These are phyloP conservation scores for Saksenaea vasiformis DNA, from an alignment of 371 early-diverging fungal species.

Conservation along the genomic window DNA sequence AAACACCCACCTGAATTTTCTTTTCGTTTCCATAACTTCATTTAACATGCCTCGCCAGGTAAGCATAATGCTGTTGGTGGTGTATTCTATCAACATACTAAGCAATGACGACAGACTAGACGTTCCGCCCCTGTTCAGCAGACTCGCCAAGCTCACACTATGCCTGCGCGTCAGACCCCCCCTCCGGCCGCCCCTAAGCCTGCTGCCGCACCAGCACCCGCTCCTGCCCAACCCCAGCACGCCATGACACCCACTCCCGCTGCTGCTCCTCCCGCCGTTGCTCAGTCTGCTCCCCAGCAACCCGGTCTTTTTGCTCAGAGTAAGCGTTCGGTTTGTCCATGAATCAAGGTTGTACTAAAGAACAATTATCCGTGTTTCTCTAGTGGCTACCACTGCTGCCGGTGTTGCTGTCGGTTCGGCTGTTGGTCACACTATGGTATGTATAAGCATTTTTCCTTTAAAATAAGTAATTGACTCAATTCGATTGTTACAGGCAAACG, in stretches of 20 bases:
- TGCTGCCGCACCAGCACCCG: constrained; percentile 47
- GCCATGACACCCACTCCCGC: constrained; percentile 40
- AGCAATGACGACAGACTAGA: constrained; percentile 31
- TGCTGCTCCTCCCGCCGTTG: constrained; percentile 44
- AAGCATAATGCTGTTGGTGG: neutral
- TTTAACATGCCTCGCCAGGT: constrained; percentile 8
- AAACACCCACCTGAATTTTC: too few relatives aligned
- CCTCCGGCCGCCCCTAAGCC: constrained; percentile 51
- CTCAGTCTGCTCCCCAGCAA: constrained; percentile 62
- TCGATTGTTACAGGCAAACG: constrained; percentile 57
- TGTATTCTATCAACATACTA: neutral
- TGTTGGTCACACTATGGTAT: constrained; percentile 75
- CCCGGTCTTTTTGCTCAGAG: constrained; percentile 81
- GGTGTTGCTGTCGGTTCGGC: constrained; percentile 92
- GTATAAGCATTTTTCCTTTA: constrained; percentile 16
- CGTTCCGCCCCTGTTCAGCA: constrained; percentile 67
- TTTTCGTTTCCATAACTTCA: neutral
- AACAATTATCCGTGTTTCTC: neutral
- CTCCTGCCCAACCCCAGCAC: constrained; percentile 38
- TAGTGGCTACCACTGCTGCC: constrained; percentile 90
- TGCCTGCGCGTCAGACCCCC: constrained; percentile 69
- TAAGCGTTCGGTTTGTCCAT: constrained; percentile 13
- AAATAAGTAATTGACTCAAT: neutral
- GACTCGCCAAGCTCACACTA: constrained; percentile 70
- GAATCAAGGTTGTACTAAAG: neutral